phyloP scores from a whole-genome alignment of 176 grass and related monocot genomes.

The Ensete ventricosum region DNA sequence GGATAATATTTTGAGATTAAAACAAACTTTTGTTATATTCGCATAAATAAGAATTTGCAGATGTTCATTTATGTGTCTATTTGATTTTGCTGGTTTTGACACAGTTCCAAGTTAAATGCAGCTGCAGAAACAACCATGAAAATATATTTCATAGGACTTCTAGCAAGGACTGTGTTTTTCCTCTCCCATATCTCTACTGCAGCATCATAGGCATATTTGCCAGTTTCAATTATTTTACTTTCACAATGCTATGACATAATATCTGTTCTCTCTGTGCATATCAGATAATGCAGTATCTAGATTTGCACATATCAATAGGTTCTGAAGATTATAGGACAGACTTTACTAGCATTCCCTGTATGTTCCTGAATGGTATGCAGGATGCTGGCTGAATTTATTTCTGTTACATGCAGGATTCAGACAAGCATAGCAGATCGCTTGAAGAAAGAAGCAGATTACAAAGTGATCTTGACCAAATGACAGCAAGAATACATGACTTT shows the following conservation, averaged over 20 bases:
- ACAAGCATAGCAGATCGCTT: background rate
- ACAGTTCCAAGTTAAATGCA: background rate
- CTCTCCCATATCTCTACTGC: background rate
- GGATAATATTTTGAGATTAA: background rate
- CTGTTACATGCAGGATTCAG: constrained; percentile 1
- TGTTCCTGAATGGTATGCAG: background rate
- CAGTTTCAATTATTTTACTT: background rate
- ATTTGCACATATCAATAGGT: background rate
- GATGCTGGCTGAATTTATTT: background rate
- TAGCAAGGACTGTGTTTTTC: too few species aligned
- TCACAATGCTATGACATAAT: background rate
- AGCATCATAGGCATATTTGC: background rate
- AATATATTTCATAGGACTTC: too few species aligned
- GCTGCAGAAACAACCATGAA: background rate
- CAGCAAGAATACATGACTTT: background rate
- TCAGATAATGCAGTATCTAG: background rate
- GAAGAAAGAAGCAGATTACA: background rate
- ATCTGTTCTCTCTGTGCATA: background rate
- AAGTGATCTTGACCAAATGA: constrained; percentile 1
- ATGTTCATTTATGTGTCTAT: background rate
- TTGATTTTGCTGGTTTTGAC: background rate
- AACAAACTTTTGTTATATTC: background rate
- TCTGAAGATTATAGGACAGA: background rate
- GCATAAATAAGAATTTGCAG: background rate
- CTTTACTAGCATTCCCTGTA: background rate